phyloP scores from a whole-genome alignment of 1,284 basidiomycete species.

The Gymnopus androsaceus region DNA sequence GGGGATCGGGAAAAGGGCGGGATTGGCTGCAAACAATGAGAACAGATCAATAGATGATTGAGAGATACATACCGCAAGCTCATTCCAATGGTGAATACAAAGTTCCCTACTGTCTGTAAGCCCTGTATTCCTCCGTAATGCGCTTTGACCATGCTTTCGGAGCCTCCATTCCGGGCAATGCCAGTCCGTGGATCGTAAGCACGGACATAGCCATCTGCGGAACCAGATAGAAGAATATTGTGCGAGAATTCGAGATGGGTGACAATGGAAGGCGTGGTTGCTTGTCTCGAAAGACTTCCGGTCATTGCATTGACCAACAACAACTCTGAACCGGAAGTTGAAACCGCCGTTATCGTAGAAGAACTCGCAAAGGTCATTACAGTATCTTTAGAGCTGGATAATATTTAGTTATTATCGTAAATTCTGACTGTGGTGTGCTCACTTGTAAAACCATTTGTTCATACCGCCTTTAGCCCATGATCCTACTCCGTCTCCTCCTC shows the following conservation, averaged over 20 bases:
- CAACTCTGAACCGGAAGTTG: conserved; percentile 65
- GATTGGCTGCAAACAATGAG: conserved; percentile 62
- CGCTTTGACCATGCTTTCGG: conserved; percentile 64
- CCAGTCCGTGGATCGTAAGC: conserved; percentile 82
- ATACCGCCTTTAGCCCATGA: conserved; percentile 81
- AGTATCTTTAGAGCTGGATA: conserved; percentile 40
- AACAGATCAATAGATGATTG: background rate
- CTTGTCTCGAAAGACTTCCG: conserved; percentile 66
- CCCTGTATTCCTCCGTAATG: conserved; percentile 84
- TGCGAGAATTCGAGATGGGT: conserved; percentile 69
- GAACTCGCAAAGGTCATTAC: conserved; percentile 63
- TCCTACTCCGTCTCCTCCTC: conserved; percentile 59
- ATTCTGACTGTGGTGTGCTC: conserved; percentile 21
- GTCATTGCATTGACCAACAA: conserved; percentile 75
- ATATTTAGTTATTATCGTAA: background rate
- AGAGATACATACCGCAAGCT: conserved; percentile 65
- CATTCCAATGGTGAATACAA: conserved; percentile 85
- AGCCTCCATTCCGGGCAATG: conserved; percentile 46
- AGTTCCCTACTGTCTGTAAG: conserved; percentile 77
- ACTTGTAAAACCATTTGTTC: conserved; percentile 80
- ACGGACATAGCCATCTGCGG: conserved; percentile 82
- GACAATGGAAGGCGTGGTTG: conserved; percentile 56
- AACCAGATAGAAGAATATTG: conserved; percentile 70
- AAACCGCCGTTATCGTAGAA: conserved; percentile 59
- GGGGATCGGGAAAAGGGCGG: conserved; percentile 86